Evolutionary conservation across 257 asterid species (phyloP), one percentile per base, ranked within the genome.

Genomic region (Forsythia suspensa): DNA sequence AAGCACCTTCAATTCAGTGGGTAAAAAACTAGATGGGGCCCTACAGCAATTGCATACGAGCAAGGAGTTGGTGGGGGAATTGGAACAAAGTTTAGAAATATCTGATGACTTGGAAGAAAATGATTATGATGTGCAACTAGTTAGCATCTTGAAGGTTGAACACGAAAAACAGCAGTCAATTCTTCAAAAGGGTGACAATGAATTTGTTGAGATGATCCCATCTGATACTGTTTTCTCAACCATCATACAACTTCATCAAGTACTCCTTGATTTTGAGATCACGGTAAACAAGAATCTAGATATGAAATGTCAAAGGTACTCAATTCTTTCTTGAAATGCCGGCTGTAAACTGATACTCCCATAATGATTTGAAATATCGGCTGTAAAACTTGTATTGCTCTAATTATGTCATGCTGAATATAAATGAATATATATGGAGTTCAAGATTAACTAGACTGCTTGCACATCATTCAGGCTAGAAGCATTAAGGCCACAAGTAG

Each of bases 251-350:
- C 91, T 91, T 82, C 87, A 78, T 57, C 75, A 72, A 63, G 75
- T 67, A 40, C 41, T 87, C 1, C 70, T 70, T 36, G 81, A 87
- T 63, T 86, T 91, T 34, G 96, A 90, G 82, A 78, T 75, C 7
- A 34, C 8, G 65, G 82, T 87, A 11, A 79, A 83, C 55, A 70
- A 76, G 71, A 86, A 87, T 68, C 70, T 94, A 29, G 88, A 86
- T 44, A 82, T 61, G 13, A 85, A 89, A 80, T 74, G 80, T 80
- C 82, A 73, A 65, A 92, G 97, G 98, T 94, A 89, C 70, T 36
- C 72, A 12, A 16, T 8, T 36, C 8, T 38, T 74, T 13, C 13
- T 20, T 34, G 29, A 36, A 51, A 77, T 16, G 61, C 61, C 21
- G 2, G 6, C 20, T 5, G 20, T 52, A 16, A 52, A 18, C 61